Base-by-base conservation (phyloP, 2,329 filamentous ascomycete genomes). In the Lasiodiplodia theobromae region DNA sequence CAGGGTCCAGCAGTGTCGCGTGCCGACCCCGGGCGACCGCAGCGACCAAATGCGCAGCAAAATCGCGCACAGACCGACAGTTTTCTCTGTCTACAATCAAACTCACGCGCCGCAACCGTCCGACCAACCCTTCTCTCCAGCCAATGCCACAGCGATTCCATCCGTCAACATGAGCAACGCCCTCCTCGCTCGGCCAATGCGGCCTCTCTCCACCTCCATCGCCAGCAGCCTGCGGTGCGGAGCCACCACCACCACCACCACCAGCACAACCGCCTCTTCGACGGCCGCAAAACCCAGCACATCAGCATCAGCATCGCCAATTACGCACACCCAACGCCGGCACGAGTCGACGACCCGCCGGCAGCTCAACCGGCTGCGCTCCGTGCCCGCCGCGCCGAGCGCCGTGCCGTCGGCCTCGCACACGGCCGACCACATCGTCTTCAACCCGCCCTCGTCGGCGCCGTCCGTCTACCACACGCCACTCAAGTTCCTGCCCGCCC, bases 381-480 rank as follows among this genome's bases (percentile, higher is more conserved):
- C 56, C 49, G 53, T 69, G 18, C 67, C 67, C 2, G 2, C 52
- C 18, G 34, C 62, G 3, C 67, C 67, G 18, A 12, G 44, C 25
- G 65, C 58, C 62, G 49, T 37, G 21, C 44, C 67, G 18, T n/a
- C 49, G 52, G 16, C 28, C 23, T n/a, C 31, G n/a, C 60, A 25
- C 21, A 37, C 69, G 25, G 79, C 80, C 70, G 84, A 87, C 69
- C 84, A 87, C 74, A 88, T 89, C 75, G 84, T 91, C 76, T 88
- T 88, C 83, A 91, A 91, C 72, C 89, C 89, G 44, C 89, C 89
- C 0, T 87, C 88, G 7, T 86, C 87, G 34, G 85, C 86, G 7
- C 88, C 89, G 8, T 88, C 84, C 70, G 85, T 88, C 28, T 89
- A 88, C 74, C 86, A 89, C 75, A 91, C 89, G 1, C 89, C 89